Base-by-base conservation (phyloP, 73 alveolate genomes). In the Breviolum minutum region DNA sequence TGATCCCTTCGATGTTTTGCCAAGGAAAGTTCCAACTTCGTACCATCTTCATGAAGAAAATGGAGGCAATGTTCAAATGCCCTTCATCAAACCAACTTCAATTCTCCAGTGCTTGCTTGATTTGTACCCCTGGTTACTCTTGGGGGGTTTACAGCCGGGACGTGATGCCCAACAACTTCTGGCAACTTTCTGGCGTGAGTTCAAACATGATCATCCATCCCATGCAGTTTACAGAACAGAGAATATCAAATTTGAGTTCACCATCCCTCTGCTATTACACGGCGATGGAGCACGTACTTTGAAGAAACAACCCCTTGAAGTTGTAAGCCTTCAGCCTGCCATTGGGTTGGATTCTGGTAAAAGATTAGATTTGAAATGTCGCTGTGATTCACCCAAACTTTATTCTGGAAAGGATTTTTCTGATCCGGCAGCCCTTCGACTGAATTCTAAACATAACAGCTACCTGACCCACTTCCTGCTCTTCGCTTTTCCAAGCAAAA, bases 271-370 rank as follows among this genome's bases (percentile, higher is more conserved):
- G 27, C 9, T 24, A 26, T n/a, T 76, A 8, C 86, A 76, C 63
- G 86, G 86, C 26, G 86, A 76, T 27, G 86, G 86, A 14, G 82
- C 82, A 29, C 82, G 82, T 71, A 71, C 82, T 22, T 71, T 71
- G 82, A 71, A 71, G 32, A 76, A 76, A 76, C 86, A 76, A 29
- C 86, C 86, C 6, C 63, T 76, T 17, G 86, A 76, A 27, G 63
- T 76, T 76, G 86, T 76, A 24, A 76, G 86, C 30, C 16, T 76
- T 24, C 86, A 76, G 24, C 86, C 86, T 8, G 63, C 30, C 61
- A 11, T 76, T 9, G 86, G 86, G 6, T 10, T 76, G 22, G 86
- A 76, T 76, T 29, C 86, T 8, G 30, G n/a, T 17, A 17, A 76
- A 6, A n/a, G n/a, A n/a, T 60, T 19, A 29, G 17, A 60, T n/a